Conservation (phyloP, 352 stramenopile genomes). For the Globisporangium irregulare region DNA sequence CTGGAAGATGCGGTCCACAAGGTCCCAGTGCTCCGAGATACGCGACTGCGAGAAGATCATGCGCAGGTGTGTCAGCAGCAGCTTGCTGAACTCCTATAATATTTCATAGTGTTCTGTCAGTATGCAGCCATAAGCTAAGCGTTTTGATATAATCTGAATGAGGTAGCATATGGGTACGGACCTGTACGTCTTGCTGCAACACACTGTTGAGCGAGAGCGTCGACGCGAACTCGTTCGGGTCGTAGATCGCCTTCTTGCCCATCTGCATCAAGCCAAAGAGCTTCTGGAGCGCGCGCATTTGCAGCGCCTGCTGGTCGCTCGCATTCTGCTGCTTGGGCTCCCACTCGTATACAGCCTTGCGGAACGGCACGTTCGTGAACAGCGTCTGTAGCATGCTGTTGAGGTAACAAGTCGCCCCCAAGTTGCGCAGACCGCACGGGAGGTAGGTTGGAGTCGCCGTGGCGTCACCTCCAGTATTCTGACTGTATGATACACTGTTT, state of each 20-base stretch:
- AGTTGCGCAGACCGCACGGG: conserved; percentile 77
- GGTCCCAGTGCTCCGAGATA: conserved; percentile 47
- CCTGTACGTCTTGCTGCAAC: conserved; percentile 87
- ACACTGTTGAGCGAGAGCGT: conserved; percentile 79
- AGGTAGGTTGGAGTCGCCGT: background rate
- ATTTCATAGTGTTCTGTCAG: background rate
- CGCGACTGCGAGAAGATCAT: conserved; percentile 72
- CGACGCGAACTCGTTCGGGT: conserved; percentile 74
- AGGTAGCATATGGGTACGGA: conserved; percentile 15
- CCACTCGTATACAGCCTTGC: conserved; percentile 78
- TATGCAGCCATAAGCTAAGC: conserved; percentile 5
- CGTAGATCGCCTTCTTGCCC: conserved; percentile 63
- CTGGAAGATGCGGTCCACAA: conserved; percentile 78
- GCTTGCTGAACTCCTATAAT: conserved; percentile 85
- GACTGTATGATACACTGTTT: conserved; percentile 6
- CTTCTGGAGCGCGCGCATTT: conserved; percentile 80
- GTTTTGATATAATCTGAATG: background rate
- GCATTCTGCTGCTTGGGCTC: conserved; percentile 50
- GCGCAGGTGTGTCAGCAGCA: conserved; percentile 75
- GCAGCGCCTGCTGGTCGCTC: conserved; percentile 47
- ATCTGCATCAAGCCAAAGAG: conserved; percentile 85
- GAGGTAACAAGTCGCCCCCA: conserved; percentile 87
- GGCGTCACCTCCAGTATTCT: background rate
- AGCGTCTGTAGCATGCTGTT: conserved; percentile 88
- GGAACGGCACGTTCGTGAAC: conserved; percentile 72